Evolutionary conservation across 768 basidiomycete genomes (phyloP).

Genomic region (Infundibulicybe gibba): DNA sequence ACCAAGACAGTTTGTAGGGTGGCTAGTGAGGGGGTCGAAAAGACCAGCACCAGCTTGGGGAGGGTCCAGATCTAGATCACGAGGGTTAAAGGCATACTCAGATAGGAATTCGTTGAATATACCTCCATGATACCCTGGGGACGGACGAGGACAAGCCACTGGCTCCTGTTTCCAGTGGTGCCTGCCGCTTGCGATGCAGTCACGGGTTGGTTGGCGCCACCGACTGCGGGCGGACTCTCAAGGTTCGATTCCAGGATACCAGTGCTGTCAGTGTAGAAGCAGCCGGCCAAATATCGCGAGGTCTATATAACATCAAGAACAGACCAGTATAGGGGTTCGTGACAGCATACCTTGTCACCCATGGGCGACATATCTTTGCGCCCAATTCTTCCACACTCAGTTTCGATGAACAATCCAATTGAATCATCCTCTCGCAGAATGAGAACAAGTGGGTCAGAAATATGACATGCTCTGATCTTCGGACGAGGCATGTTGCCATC

Average conservation of each 20-base stretch:
- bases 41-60: constrained; percentile 74
- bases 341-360: constrained; percentile 68
- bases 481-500: constrained; percentile 72
- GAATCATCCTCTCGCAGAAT: constrained; percentile 88
- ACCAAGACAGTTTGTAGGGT: constrained; percentile 63
- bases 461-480: constrained; percentile 76
- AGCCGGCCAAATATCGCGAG: constrained; percentile 74
- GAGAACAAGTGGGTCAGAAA: constrained; percentile 88
- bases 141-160: constrained; percentile 79
- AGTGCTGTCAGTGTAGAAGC: constrained; percentile 67
- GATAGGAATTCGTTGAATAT: constrained; percentile 10
- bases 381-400: constrained; percentile 76
- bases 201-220: constrained; percentile 12
- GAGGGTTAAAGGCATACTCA: constrained; percentile 2
- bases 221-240: constrained; percentile 25
- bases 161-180: constrained; percentile 57
- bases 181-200: constrained; percentile 68
- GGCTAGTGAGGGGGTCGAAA: constrained; percentile 60
- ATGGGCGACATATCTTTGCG: constrained; percentile 86
- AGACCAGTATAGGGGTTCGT: neutral
- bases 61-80: constrained; percentile 75
- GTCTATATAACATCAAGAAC: constrained; percentile 28
- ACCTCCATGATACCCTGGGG: constrained; percentile 84
- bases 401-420: constrained; percentile 80
- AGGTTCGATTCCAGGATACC: constrained; percentile 54